Evolutionary conservation across 495 filamentous ascomycete species (phyloP).

Genomic region (Astrocystis sublimbata): DNA sequence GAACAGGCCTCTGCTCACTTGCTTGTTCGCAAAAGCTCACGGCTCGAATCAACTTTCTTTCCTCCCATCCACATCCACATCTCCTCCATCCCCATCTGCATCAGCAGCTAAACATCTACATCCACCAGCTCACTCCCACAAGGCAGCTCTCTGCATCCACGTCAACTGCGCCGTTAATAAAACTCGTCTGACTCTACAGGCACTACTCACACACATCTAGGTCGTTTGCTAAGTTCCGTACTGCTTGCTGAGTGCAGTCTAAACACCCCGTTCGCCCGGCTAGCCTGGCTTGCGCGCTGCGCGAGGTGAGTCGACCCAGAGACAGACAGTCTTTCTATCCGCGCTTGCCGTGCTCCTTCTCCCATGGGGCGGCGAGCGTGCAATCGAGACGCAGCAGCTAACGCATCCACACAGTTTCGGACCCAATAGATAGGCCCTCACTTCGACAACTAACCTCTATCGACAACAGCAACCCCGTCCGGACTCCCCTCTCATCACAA

Average conservation of each 20-base stretch:
- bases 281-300: conserved; percentile 71
- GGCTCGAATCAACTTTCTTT: neutral
- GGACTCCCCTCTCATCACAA: conserved; percentile 65
- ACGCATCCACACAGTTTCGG: conserved; percentile 49
- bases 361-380: conserved; percentile 5
- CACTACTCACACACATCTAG: conserved; percentile 32
- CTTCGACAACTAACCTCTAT: conserved; percentile 39
- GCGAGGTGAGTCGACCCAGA: conserved; percentile 59
- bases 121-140: neutral
- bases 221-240: conserved; percentile 37
- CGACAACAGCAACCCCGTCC: conserved; percentile 52
- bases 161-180: neutral
- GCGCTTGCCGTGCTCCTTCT: conserved; percentile 7
- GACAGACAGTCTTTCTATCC: neutral
- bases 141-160: neutral
- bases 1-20: no score
- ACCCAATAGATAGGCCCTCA: conserved; percentile 51
- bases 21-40: conserved; percentile 2
- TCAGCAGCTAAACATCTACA: neutral
- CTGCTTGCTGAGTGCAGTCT: conserved; percentile 46
- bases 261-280: conserved; percentile 54
- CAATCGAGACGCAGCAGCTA: conserved; percentile 23
- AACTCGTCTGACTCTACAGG: conserved; percentile 8
- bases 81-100: neutral
- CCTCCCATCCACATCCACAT: conserved; percentile 2